Conservation (phyloP, 345 rosid species). For the Boechera divaricarpa region DNA sequence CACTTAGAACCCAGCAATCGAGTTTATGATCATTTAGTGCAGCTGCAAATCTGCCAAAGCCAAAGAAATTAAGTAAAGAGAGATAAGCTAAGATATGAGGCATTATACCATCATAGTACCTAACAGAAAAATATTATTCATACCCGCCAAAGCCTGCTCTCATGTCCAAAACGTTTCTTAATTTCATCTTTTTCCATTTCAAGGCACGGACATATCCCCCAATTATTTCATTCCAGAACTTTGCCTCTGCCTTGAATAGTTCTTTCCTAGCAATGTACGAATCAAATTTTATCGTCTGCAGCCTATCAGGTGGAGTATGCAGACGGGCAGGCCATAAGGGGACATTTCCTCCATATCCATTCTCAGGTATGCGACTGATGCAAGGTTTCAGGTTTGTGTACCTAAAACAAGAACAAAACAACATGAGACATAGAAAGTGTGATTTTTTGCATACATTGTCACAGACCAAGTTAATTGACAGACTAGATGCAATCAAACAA, state of each 20-base stretch:
- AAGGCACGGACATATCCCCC: slow-evolving; percentile 71
- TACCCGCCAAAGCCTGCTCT: slow-evolving; percentile 99
- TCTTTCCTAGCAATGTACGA: slow-evolving; percentile 92
- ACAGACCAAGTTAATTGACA: slow-evolving; percentile 15
- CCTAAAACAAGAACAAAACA: slow-evolving; percentile 53
- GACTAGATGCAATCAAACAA: slow-evolving; percentile 10
- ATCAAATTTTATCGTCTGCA: slow-evolving; percentile 80
- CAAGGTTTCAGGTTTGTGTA: slow-evolving; percentile 85
- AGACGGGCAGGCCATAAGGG: slow-evolving; percentile 86
- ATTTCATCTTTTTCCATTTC: slow-evolving; percentile 74
- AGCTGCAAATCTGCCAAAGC: slow-evolving; percentile 82
- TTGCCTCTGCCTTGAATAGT: slow-evolving; percentile 84
- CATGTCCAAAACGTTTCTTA: slow-evolving; percentile 96
- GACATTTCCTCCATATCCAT: slow-evolving; percentile 81
- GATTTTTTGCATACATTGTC: slow-evolving; percentile 9
- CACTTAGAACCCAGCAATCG: slow-evolving; percentile 92
- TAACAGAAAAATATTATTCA: slow-evolving; percentile 3
- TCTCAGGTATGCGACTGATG: slow-evolving; percentile 80
- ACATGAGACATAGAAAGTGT: slow-evolving; percentile 13
- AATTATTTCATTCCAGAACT: slow-evolving; percentile 81
- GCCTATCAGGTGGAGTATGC: slow-evolving; percentile 88
- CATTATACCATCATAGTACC: background rate
- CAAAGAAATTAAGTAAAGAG: slow-evolving; percentile 25
- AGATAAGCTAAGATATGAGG: slow-evolving; percentile 7
- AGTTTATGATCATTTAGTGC: slow-evolving; percentile 73